Percentiles rank a stretch among this genome's conserved stretches.
phyloP scores from a whole-genome alignment of 345 rosid genomes.

The Dipteronia sinensis region DNA sequence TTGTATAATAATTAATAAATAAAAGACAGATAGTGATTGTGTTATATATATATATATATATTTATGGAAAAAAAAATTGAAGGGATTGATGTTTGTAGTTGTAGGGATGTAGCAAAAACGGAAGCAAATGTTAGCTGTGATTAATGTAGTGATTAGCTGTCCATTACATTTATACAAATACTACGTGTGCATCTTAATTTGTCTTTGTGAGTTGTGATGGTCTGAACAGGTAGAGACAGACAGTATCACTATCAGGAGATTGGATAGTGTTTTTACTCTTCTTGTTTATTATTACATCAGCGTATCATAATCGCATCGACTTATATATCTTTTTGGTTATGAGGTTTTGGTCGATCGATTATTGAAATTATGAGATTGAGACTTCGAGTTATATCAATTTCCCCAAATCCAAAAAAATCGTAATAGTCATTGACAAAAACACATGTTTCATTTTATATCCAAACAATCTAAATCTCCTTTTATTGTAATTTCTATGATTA shows the following conservation, averaged over 20 bases:
- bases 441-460: too few relatives aligned
- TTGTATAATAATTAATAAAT: background rate
- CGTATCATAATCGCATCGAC: background rate
- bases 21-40: background rate
- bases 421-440: too few relatives aligned
- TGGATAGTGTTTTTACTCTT: background rate
- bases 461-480: too few relatives aligned
- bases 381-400: too few relatives aligned
- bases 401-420: too few relatives aligned
- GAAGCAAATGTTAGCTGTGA: slow-evolving; percentile 5
- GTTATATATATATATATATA: background rate
- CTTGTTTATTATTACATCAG: too few relatives aligned
- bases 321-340: background rate
- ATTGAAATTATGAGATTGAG: too few relatives aligned
- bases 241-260: background rate
- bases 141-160: background rate
- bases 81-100: background rate
- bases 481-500: too few relatives aligned
- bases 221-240: too few relatives aligned
- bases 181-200: background rate
- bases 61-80: too few relatives aligned
- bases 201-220: too few relatives aligned
- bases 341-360: too few relatives aligned
- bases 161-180: background rate
- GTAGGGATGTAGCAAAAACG: background rate